Evolutionary conservation across 306 rosid genomes (phyloP).

Genomic region (Rosa lucieae): DNA sequence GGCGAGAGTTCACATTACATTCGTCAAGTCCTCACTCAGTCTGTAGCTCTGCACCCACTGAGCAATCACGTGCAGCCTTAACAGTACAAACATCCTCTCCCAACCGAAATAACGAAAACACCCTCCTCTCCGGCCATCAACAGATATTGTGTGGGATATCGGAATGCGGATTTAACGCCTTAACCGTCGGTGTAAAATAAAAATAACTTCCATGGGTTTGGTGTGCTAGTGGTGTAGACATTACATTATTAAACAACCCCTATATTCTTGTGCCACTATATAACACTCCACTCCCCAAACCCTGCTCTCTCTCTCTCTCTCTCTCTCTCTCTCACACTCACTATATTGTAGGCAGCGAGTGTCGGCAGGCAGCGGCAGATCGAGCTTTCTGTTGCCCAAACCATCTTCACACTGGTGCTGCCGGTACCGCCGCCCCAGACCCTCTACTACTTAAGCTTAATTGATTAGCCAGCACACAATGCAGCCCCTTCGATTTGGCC

Average conservation of each 20-base stretch:
- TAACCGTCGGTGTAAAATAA: conserved; percentile 38
- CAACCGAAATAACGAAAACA: too few relatives aligned
- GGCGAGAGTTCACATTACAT: background rate
- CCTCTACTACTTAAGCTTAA: too few relatives aligned
- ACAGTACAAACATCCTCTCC: background rate
- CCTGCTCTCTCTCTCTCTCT: background rate
- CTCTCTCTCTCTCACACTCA: background rate
- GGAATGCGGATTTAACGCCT: conserved; percentile 50
- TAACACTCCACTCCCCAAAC: background rate
- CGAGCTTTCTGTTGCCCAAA: background rate
- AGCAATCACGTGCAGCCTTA: background rate
- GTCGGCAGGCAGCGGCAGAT: background rate
- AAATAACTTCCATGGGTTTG: background rate
- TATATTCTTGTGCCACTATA: background rate
- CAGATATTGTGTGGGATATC: too few relatives aligned
- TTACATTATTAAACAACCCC: background rate
- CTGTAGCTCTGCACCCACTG: background rate
- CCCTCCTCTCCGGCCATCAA: too few relatives aligned
- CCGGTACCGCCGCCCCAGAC: background rate
- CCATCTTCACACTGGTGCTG: conserved; percentile 10
- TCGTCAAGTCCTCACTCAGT: background rate
- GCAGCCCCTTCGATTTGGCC: conserved; percentile 33
- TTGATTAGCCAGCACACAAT: conserved; percentile 28
- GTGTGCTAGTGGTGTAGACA: too few relatives aligned
- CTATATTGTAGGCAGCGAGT: background rate